Percentiles rank a stretch among this genome's conserved stretches.
Evolutionary conservation across 1,284 basidiomycete genomes (phyloP).

Genomic region (Testicularia cyperi): DNA sequence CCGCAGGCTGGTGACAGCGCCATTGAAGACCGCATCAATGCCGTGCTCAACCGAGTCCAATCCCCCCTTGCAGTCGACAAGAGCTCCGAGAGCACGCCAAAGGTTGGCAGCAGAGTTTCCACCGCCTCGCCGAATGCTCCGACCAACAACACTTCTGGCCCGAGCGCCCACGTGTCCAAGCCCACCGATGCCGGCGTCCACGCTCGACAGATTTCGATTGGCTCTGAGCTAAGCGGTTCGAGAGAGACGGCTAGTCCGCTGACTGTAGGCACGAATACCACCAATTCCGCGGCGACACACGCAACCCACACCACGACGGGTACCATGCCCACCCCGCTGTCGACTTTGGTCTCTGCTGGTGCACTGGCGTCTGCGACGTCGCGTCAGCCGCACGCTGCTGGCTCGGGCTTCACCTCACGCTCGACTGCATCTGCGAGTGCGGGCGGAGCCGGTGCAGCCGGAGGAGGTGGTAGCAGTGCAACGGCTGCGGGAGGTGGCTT

Average conservation of each 20-base stretch:
- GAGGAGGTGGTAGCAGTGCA: too few relatives aligned
- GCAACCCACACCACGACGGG: conserved; percentile 17
- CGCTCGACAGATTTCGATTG: conserved; percentile 32
- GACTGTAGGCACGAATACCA: conserved; percentile 32
- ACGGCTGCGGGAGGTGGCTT: too few relatives aligned
- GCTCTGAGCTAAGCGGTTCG: conserved; percentile 25
- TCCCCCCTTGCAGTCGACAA: conserved; percentile 1
- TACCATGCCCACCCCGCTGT: conserved; percentile 38
- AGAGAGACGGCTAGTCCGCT: conserved; percentile 29
- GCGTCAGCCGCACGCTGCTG: too few relatives aligned
- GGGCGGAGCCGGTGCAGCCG: background rate
- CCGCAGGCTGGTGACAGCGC: conserved; percentile 2
- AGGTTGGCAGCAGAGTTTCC: background rate
- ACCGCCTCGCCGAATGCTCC: background rate
- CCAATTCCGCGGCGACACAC: conserved; percentile 18
- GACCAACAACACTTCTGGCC: background rate
- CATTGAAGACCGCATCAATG: conserved; percentile 47
- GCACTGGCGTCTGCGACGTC: background rate
- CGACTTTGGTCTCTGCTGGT: conserved; percentile 11
- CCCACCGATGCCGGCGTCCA: too few relatives aligned
- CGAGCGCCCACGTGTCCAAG: too few relatives aligned
- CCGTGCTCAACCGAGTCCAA: conserved; percentile 36
- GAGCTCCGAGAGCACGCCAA: background rate
- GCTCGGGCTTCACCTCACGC: background rate
- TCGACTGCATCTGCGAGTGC: too few relatives aligned